Base-by-base conservation (phyloP, 257 asterid species). In the Craterostigma plantagineum region DNA sequence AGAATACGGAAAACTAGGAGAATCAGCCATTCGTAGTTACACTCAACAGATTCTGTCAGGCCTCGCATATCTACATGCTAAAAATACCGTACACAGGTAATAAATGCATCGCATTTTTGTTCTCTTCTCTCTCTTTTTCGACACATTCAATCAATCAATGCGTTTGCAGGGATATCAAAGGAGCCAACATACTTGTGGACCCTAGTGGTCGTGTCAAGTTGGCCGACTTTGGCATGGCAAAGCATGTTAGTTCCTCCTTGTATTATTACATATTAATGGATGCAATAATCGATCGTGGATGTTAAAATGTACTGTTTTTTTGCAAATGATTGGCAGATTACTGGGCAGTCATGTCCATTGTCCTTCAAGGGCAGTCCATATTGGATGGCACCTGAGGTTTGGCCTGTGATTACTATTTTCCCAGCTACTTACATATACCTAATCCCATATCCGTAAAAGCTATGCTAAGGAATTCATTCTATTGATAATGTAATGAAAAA, bases 361-460 rank as follows among this genome's bases (percentile, higher is more conserved):
- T 90, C 99, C 0, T 79, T 83, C 53, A 90, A 83, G 74, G 99
- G 99, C 50, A 90, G 99, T 68, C 99, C 99, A 45, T 83, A 90
- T 59, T 90, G 99, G 99, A 90, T 90, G 99, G 99, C 99, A 35
- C 99, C 99, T 7, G 99, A 90, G 95, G 99, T 87, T 54, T 44
- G 74, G 33, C 16, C n/a, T 15, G 37, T 18, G 30, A 34, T 34
- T 42, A 12, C 23, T 49, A n/a, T n/a, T 14, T 30, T 33, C 23
- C 30, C 30, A 23, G 30, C 30, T 2, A 23, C 30, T 43, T 16
- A n/a, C n/a, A 18, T 23, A 2, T 2, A 23, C 30, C 4, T 23
- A 23, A 23, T 23, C 6, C 30, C 4, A 2, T 2, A 2, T 6
- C 30, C 30, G 30, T 6, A 23, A 23, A 23, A 23, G 30, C 30